Conservation (phyloP, 768 basidiomycete genomes). For the Pisolithus microcarpus region DNA sequence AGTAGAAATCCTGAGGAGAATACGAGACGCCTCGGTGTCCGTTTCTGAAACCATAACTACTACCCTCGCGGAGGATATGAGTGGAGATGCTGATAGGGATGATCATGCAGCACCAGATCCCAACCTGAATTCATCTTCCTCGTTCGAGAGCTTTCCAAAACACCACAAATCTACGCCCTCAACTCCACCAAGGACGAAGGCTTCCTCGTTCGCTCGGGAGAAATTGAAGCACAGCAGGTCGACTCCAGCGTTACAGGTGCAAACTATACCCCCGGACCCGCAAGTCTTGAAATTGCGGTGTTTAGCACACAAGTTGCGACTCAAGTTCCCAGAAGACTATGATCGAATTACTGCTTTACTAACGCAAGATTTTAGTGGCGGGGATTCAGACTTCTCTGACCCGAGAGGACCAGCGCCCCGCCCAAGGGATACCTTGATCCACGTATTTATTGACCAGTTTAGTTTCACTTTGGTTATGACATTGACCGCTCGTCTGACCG, state of each 20-base stretch:
- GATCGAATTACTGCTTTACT: slow-evolving; percentile 26
- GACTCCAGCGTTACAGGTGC: slow-evolving; percentile 37
- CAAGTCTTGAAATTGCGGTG: slow-evolving; percentile 44
- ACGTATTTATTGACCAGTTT: slow-evolving; percentile 42
- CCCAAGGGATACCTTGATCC: slow-evolving; percentile 28
- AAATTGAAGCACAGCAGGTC: slow-evolving; percentile 38
- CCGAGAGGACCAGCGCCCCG: slow-evolving; percentile 28
- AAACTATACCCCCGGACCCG: slow-evolving; percentile 38
- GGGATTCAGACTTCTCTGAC: slow-evolving; percentile 29
- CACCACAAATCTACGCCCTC: slow-evolving; percentile 23
- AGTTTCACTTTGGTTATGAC: slow-evolving; percentile 10
- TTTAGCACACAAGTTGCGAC: slow-evolving; percentile 49
- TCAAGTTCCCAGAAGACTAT: slow-evolving; percentile 49
- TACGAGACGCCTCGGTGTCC: slow-evolving; percentile 12
- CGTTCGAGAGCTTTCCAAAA: slow-evolving; percentile 12
- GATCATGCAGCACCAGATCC: slow-evolving; percentile 11
- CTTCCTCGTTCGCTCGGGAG: slow-evolving; percentile 15
- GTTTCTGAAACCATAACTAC: slow-evolving; percentile 17
- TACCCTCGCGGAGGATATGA: slow-evolving; percentile 14
- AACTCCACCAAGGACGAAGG: slow-evolving; percentile 23
- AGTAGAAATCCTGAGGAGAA: slow-evolving; percentile 24
- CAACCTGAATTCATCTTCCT: slow-evolving; percentile 25
- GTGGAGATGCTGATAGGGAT: slow-evolving; percentile 23
- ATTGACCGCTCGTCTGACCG: slow-evolving; percentile 6
- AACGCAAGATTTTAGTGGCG: slow-evolving; percentile 30